Conservation (phyloP, 441 rosid species). For the Pelargonium hybrid region DNA sequence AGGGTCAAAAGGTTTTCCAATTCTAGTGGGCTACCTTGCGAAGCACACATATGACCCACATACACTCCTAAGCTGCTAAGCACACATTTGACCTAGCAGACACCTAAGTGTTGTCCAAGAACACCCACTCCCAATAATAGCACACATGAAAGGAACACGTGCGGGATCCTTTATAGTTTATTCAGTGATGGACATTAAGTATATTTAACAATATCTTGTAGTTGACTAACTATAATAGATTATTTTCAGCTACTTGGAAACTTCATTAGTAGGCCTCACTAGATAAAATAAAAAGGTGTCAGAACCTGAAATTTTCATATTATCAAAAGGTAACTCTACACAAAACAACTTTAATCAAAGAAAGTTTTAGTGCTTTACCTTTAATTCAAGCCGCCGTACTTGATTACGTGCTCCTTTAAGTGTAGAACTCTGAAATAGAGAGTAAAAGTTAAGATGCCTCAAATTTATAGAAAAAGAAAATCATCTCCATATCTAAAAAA, state of each 20-base stretch:
- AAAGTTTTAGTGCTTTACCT: constrained; percentile 47
- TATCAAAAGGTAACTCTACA: neutral
- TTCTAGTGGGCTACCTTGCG: neutral
- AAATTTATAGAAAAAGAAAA: neutral
- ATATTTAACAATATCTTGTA: neutral
- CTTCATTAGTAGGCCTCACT: neutral
- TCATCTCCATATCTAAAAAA: neutral
- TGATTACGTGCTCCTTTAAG: constrained; percentile 57
- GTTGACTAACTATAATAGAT: neutral
- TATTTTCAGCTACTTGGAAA: neutral
- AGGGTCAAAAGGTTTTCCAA: neutral
- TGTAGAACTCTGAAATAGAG: constrained; percentile 53
- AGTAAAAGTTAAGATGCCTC: constrained; percentile 6
- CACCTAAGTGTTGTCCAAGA: neutral
- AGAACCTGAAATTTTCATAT: neutral
- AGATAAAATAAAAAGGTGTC: neutral
- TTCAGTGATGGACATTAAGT: neutral
- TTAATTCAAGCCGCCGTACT: constrained; percentile 53
- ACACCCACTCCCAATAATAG: neutral
- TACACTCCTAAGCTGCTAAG: neutral
- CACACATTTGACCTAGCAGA: neutral
- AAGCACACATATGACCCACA: neutral
- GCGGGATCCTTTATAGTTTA: neutral
- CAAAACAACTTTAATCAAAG: neutral
- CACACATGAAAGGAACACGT: neutral